Base-by-base conservation (phyloP, 768 basidiomycete genomes). In the Hirschioporus abietinus region DNA sequence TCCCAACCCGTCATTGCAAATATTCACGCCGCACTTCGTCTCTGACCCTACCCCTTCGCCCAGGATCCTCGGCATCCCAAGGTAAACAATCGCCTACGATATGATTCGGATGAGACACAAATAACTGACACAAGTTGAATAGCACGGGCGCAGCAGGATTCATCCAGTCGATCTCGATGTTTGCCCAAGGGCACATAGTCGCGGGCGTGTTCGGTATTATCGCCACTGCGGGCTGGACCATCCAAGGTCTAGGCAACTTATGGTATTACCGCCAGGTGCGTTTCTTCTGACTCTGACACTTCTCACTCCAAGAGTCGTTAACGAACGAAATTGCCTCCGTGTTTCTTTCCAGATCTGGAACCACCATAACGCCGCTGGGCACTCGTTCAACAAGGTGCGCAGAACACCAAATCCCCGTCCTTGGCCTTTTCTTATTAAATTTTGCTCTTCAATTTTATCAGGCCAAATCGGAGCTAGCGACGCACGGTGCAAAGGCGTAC, bases 81-180 rank as follows among this genome's bases (percentile, higher is more conserved):
- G 88, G 89, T 89, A 80, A 70, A 76, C 24, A 34, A 35, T 64
- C 64, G 63, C 64, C 67, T 63, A 64, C 67, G 60, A 36, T n/a
- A 24, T 23, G 36, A 27, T n/a, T 30, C 30, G 30, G 30, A 3
- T 8, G 36, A 59, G 63, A 76, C 73, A 69, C 78, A 78, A 76
- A 78, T 79, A 77, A 76, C 64, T 71, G 59, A 18, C 30, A 12
- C 30, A 23, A 23, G 42, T 20, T 35, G n/a, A 26, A 65, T 66
- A 93, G 92, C 68, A 96, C 96, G 60, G 97, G 97, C 36, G 93
- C 95, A 60, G 96, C 95, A 27, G 96, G 97, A 18, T 83, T 99
- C 64, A 95, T 99, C 73, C 93, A 95, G 77, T 96, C 90, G 60
- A 92, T 99, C 70, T 83, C 88, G 67, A 86, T 91, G 82, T 96